Evolutionary conservation across 2,329 filamentous ascomycete species (phyloP), one percentile per base, ranked within the genome.

Genomic region (Aspergillus sp.): DNA sequence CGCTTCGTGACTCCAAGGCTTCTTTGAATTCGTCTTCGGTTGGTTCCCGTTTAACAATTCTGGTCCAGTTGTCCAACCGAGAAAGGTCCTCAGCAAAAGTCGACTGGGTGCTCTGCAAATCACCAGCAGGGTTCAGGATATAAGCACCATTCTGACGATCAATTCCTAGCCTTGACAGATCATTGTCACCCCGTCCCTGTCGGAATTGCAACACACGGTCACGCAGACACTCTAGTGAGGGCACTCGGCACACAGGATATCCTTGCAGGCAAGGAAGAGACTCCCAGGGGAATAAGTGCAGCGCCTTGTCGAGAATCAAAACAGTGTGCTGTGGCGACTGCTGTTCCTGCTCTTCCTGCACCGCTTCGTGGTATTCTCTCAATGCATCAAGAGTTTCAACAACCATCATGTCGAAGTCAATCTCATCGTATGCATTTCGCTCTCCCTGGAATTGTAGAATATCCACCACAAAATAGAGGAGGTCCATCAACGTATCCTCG

Each of bases 391-490:
- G 78, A 0, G 88, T 88, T 56, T 95, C 90, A 33, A 97, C 77
- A 5, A 90, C 82, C 81, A 98, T 94, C 53, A 77, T 72, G 54
- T 98, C 93, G 60, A 97, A 95, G 65, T 97, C 91, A 50, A 98
- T 88, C 69, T 98, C 93, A 56, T 98, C 93, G 66, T 96, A 96
- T 0, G 94, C 93, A 61, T 97, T 98, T 38, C 83, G 81, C 68
- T 98, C 94, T 11, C 93, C 93, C 55, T 95, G 88, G 66, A 98
- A 97, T 62, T 97, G 93, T 3, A 98, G 75, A 40, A 97, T 90
- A 58, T 98, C 93, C 5, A 98, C 85, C 1, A 97, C 87, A 61
- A 97, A 97, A 68, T 96, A 97, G 4, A 98, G 78, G 27, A 98
- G 72, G 62, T 98, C 93, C 53, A 85, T 89, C n/a, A 98, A 71